Evolutionary conservation across 371 early-diverging fungal genomes (phyloP).

Genomic region (Rhizopus sp.): DNA sequence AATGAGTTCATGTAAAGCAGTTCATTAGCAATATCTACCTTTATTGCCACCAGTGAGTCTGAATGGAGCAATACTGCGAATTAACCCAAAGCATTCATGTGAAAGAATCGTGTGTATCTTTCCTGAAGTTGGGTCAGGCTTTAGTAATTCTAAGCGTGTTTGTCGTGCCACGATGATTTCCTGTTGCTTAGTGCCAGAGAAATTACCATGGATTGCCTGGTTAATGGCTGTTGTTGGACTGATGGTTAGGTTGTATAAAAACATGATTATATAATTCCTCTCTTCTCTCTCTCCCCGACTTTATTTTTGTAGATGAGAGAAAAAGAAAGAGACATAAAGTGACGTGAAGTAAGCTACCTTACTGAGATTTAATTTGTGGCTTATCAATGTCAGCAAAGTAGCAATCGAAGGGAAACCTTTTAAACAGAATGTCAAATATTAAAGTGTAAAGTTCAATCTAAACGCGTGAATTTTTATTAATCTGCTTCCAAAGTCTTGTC

Average conservation of each 20-base stretch:
- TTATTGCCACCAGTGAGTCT: constrained; percentile 77
- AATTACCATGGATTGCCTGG: constrained; percentile 87
- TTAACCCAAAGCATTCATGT: constrained; percentile 85
- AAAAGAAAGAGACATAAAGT: constrained; percentile 2
- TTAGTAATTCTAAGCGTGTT: constrained; percentile 80
- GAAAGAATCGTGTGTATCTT: constrained; percentile 75
- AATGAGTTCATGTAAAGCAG: neutral
- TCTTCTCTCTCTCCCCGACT: neutral
- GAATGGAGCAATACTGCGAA: constrained; percentile 79
- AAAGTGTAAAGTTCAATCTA: constrained; percentile 15
- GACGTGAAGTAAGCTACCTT: neutral
- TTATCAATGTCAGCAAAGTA: neutral
- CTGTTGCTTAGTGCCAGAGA: constrained; percentile 89
- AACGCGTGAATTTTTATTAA: neutral
- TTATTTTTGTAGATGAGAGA: neutral
- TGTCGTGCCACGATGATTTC: constrained; percentile 88
- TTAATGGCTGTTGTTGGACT: constrained; percentile 81
- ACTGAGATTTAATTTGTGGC: constrained; percentile 7
- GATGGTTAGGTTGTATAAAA: constrained; percentile 90
- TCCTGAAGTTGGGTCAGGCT: constrained; percentile 81
- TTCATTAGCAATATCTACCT: constrained; percentile 43
- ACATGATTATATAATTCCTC: constrained; percentile 59
- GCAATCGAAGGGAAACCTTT: neutral
- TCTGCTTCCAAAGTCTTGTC: constrained; percentile 49
- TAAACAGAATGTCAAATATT: constrained; percentile 9